Evolutionary conservation across 2,329 filamentous ascomycete genomes (phyloP), one percentile per base, ranked within the genome.

Genomic region (Ambrosiella cleistominuta): DNA sequence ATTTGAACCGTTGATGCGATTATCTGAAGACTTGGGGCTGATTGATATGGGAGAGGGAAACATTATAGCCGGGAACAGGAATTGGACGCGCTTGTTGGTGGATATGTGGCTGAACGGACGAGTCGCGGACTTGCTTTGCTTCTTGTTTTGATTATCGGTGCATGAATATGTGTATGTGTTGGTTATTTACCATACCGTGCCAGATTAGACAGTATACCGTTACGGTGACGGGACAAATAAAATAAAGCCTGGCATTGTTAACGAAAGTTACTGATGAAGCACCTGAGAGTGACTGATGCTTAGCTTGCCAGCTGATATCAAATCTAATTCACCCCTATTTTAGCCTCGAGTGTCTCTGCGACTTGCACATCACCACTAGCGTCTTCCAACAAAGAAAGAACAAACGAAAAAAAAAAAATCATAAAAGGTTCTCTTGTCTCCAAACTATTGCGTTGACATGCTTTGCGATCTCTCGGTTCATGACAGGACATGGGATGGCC

Each of bases 251-350:
- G 27, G 27, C 27, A 27, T 27, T 27, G 27, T 35, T 2, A 49
- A 19, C 8, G 35, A 51, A 51, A 51, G 47, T 27, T 51, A 35
- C 47, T 51, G 47, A 51, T 51, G 47, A 11, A 9, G 12, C 8
- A 9, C 8, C 7, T 9, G 8, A 49, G 45, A 49, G 15, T 49
- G 8, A 49, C 45, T 49, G 45, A 49, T 15, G 17, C 8, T 51
- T 15, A 11, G 39, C 11, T 42, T 36, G 19, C 17, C 13, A 5
- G 13, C n/a, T 11, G 47, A 4, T 51, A 51, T 51, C 35, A 36
- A 15, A 51, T 51, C 9, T 19, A 27, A 51, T 51, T 51, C 47
- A 51, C 47, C 47, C 47, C 47, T 51, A 51, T 51, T 51, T 35
- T 12, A 51, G 17, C 27, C 47, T 51, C 8, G 11, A 3, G n/a